Conservation (phyloP, 257 asterid species). For the Catharanthus roseus region DNA sequence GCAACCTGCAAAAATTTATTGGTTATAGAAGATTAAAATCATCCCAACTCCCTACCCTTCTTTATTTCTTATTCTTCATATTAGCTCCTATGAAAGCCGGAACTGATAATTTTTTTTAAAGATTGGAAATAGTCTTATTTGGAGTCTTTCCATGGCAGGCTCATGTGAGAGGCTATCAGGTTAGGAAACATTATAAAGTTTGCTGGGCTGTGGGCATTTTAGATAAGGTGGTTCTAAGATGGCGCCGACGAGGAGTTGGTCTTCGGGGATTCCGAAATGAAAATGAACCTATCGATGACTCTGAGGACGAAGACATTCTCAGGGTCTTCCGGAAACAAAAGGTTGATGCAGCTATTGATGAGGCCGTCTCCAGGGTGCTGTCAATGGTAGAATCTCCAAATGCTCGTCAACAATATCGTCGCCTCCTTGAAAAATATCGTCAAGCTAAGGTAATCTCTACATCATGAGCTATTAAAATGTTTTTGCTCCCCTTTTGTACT, state of each 20-base stretch:
- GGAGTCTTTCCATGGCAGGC: slow-evolving; percentile 46
- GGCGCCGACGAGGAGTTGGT: slow-evolving; percentile 87
- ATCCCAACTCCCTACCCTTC: no score
- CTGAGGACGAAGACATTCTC: slow-evolving; percentile 76
- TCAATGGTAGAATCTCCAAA: slow-evolving; percentile 78
- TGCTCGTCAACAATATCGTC: slow-evolving; percentile 88
- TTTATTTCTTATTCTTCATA: background rate
- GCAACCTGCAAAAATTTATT: background rate
- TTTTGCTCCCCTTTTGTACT: no score
- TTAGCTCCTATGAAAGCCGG: background rate
- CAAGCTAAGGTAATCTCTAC: slow-evolving; percentile 69
- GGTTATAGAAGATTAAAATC: background rate
- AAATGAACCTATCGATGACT: slow-evolving; percentile 41
- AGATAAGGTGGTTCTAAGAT: slow-evolving; percentile 84
- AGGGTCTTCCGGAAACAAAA: slow-evolving; percentile 77
- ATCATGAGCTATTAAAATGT: no score
- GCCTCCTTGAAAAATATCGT: slow-evolving; percentile 68
- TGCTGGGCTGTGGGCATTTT: slow-evolving; percentile 93
- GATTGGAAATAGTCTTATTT: slow-evolving; percentile 5
- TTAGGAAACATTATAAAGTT: slow-evolving; percentile 62
- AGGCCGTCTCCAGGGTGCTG: slow-evolving; percentile 83
- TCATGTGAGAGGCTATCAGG: slow-evolving; percentile 93
- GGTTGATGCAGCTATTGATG: slow-evolving; percentile 73
- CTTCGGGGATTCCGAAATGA: slow-evolving; percentile 71
- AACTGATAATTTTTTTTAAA: background rate